Conservation (phyloP, 345 rosid species). For the Salix arbutifolia region DNA sequence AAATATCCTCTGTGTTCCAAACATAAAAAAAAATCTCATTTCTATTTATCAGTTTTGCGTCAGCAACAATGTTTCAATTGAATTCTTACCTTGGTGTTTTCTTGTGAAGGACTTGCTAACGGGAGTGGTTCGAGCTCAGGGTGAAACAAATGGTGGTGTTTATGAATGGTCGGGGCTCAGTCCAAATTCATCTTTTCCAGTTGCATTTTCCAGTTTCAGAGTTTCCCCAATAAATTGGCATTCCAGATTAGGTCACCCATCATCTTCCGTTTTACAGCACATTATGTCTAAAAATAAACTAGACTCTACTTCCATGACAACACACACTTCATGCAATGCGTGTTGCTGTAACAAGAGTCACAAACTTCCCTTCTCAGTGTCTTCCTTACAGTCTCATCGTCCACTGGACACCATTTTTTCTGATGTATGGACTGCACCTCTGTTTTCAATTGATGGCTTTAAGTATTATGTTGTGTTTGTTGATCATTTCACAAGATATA, state of each 20-base stretch:
- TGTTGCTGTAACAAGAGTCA: constrained; percentile 11
- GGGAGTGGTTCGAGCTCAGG: no score
- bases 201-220: not conserved
- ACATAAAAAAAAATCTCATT: no score
- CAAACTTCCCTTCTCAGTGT: not conserved
- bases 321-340: not conserved
- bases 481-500: constrained; percentile 1
- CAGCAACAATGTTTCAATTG: no score
- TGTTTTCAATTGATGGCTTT: not conserved
- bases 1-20: no score
- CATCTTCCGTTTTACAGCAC: not conserved
- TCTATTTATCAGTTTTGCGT: no score
- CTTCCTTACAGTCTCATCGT: not conserved
- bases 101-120: no score
- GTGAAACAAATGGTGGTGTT: no score
- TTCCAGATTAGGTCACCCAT: not conserved
- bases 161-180: no score
- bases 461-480: constrained; percentile 6
- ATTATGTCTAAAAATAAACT: not conserved
- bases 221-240: not conserved
- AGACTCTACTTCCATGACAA: no score
- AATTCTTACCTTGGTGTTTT: no score
- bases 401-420: not conserved
- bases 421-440: not conserved
- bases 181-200: not conserved